Conservation (phyloP, 2,329 filamentous ascomycete species). For the Cladosporium cucumerinum region DNA sequence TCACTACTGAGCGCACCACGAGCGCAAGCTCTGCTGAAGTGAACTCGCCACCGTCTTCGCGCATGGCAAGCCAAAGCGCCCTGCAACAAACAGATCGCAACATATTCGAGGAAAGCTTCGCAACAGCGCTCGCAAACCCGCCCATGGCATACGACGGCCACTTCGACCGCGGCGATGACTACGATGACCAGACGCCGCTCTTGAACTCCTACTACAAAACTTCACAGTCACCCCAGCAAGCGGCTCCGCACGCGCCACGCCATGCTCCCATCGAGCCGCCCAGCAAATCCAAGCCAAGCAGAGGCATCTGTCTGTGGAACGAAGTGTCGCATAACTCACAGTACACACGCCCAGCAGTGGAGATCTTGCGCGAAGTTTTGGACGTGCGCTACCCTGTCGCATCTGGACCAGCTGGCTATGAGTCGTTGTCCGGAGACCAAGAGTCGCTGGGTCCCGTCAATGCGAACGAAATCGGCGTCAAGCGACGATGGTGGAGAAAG, state of each 20-base stretch:
- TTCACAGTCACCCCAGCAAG: not conserved
- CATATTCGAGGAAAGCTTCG: constrained; percentile 14
- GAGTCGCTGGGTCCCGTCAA: not conserved
- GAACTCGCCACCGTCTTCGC: not conserved
- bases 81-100: not conserved
- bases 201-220: not conserved
- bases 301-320: constrained; percentile 20
- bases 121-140: not conserved
- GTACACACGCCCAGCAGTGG: constrained; percentile 24
- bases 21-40: not conserved
- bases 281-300: constrained; percentile 19
- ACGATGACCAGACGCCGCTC: not conserved
- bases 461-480: not conserved
- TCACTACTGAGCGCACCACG: not conserved
- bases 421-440: not conserved
- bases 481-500: not conserved
- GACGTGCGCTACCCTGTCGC: constrained; percentile 17
- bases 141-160: not conserved
- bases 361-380: constrained; percentile 25
- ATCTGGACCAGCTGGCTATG: not conserved
- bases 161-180: not conserved
- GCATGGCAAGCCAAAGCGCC: not conserved
- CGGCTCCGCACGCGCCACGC: not conserved
- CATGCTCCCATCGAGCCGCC: not conserved
- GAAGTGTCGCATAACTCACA: constrained; percentile 22